Conservation (phyloP, 768 basidiomycete species). For the Pulveroboletus sp. region DNA sequence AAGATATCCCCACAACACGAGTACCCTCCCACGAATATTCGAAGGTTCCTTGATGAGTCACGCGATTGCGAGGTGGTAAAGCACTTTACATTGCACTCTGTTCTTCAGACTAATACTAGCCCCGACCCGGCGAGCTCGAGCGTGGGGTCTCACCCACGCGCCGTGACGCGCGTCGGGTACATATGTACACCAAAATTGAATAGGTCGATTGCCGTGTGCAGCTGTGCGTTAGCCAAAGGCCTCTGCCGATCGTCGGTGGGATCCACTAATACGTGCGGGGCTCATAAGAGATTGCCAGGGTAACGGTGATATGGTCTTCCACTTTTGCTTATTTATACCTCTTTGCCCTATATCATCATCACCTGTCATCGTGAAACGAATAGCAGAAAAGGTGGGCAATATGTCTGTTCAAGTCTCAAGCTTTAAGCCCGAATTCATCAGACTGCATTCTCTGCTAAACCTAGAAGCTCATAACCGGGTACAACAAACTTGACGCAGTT, state of each 20-base stretch:
- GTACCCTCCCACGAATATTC: neutral
- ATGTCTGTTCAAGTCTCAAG: no score
- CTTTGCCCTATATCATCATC: neutral
- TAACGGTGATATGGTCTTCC: neutral
- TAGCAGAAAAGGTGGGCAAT: neutral
- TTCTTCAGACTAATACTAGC: no score
- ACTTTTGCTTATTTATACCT: no score
- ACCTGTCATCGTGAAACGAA: neutral
- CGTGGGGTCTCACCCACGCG: no score
- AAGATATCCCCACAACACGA: neutral
- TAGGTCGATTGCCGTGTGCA: no score
- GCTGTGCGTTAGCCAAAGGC: no score
- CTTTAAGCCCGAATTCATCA: no score
- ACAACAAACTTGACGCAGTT: conserved; percentile 10
- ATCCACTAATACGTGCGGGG: no score
- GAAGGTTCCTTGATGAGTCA: neutral
- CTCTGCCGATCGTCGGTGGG: no score
- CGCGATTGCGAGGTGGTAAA: conserved; percentile 2
- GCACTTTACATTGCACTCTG: neutral
- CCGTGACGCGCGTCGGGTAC: no score
- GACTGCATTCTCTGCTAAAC: no score
- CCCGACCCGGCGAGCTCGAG: neutral
- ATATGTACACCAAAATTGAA: no score
- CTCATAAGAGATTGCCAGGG: neutral
- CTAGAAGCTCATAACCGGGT: neutral